Percentiles rank a stretch among this genome's conserved stretches.
These are phyloP conservation scores for Monosporascus sp. DNA, from an alignment of 2,329 filamentous ascomycete species.

Conservation along the genomic window DNA sequence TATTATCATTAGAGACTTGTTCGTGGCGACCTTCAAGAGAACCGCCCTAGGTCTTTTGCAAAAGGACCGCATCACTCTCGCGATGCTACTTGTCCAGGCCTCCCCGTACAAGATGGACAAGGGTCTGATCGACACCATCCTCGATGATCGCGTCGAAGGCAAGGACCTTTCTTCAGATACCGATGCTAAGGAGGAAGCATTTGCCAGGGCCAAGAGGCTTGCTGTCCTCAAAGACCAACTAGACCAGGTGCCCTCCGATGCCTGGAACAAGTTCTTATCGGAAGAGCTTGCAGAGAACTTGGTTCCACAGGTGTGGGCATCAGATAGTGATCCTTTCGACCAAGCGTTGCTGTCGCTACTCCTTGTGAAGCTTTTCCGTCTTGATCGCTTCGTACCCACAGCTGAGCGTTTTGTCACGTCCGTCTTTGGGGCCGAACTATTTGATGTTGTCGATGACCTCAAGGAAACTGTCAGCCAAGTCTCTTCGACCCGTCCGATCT, in stretches of 20 bases:
- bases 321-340: constrained; percentile 60
- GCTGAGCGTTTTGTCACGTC: constrained; percentile 84
- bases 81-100: constrained; percentile 90
- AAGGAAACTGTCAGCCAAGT: constrained; percentile 81
- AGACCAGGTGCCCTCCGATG: constrained; percentile 51
- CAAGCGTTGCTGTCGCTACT: constrained; percentile 78
- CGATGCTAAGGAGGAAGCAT: constrained; percentile 60
- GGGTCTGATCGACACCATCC: constrained; percentile 75
- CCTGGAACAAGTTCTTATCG: constrained; percentile 77
- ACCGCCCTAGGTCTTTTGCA: constrained; percentile 92
- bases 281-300: constrained; percentile 84
- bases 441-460: constrained; percentile 82
- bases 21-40: constrained; percentile 84
- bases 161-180: constrained; percentile 70
- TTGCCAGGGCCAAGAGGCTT: constrained; percentile 64
- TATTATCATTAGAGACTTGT: constrained; percentile 85
- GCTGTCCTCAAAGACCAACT: constrained; percentile 69
- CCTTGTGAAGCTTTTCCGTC: constrained; percentile 87
- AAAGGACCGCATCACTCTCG: constrained; percentile 89
- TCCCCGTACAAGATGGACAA: constrained; percentile 97
- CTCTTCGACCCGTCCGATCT: constrained; percentile 76
- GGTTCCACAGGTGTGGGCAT: constrained; percentile 72
- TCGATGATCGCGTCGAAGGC: constrained; percentile 72
- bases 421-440: constrained; percentile 78
- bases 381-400: constrained; percentile 89